Evolutionary conservation across 192 early-diverging fungal genomes (phyloP).

Genomic region (Coemansia sp.): DNA sequence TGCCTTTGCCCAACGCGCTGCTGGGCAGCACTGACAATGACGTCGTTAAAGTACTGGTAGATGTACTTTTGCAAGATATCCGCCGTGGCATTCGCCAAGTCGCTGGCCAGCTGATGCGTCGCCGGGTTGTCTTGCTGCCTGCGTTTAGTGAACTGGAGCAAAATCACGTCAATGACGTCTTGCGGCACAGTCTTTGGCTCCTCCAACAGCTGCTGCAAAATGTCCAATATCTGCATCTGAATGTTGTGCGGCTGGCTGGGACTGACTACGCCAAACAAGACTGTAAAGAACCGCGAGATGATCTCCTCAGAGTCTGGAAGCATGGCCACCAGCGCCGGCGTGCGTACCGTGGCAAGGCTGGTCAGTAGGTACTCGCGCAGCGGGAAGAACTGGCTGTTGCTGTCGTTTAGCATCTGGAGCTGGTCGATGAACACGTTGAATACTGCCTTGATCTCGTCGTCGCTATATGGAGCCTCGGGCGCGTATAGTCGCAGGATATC

Average conservation of each 20-base stretch:
- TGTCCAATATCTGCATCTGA: conserved; percentile 75
- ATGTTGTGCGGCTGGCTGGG: conserved; percentile 76
- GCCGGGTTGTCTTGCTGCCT: conserved; percentile 69
- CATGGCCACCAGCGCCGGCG: conserved; percentile 79
- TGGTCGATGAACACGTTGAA: conserved; percentile 86
- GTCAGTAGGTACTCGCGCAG: conserved; percentile 88
- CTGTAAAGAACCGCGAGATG: conserved; percentile 68
- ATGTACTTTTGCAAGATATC: conserved; percentile 91
- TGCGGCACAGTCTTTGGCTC: conserved; percentile 71
- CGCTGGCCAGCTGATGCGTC: conserved; percentile 77
- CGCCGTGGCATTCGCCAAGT: conserved; percentile 73
- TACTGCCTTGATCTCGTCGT: conserved; percentile 70
- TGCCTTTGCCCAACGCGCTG: conserved; percentile 26
- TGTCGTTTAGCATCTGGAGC: conserved; percentile 65
- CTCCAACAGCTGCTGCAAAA: conserved; percentile 82
- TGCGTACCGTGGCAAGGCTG: conserved; percentile 83
- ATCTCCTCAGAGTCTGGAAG: conserved; percentile 78
- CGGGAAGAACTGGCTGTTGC: conserved; percentile 66
- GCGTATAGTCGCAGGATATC: conserved; percentile 93
- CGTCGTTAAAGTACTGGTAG: conserved; percentile 91
- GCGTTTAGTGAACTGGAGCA: conserved; percentile 75
- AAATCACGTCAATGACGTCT: conserved; percentile 86
- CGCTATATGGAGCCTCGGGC: conserved; percentile 89
- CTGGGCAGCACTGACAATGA: conserved; percentile 66
- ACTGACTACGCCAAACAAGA: conserved; percentile 72